Conservation (phyloP, 352 stramenopile species). For the Phytophthora citricola region DNA sequence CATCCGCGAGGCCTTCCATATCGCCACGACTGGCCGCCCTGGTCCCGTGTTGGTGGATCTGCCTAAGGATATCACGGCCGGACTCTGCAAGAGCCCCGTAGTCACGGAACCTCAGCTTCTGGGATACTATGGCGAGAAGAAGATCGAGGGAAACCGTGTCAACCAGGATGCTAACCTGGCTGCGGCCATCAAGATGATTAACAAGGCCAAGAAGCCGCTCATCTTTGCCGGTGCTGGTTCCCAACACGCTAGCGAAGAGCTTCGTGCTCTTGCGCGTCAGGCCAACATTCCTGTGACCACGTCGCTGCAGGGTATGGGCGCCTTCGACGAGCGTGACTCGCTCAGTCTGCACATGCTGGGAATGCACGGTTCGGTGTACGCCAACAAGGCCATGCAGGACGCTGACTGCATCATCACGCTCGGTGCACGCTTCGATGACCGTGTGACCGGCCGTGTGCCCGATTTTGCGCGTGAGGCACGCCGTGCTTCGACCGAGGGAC, state of each 20-base stretch:
- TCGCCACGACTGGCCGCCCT: constrained; percentile 93
- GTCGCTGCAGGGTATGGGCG: constrained; percentile 93
- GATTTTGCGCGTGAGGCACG: constrained; percentile 94
- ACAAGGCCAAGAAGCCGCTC: constrained; percentile 94
- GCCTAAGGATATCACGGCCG: constrained; percentile 94
- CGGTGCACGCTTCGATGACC: constrained; percentile 96
- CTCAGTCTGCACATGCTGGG: constrained; percentile 97
- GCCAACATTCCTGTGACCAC: constrained; percentile 96
- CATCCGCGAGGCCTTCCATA: constrained; percentile 96
- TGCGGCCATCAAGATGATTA: constrained; percentile 89
- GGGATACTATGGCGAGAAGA: constrained; percentile 88
- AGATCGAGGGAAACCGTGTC: constrained; percentile 80
- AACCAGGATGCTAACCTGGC: constrained; percentile 83
- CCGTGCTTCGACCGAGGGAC: constrained; percentile 90
- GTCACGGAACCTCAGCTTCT: constrained; percentile 80
- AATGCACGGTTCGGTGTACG: constrained; percentile 97
- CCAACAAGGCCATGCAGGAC: constrained; percentile 97
- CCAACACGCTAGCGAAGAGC: constrained; percentile 88
- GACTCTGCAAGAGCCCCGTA: constrained; percentile 75
- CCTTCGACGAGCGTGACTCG: constrained; percentile 94
- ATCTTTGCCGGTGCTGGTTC: constrained; percentile 95
- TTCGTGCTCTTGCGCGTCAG: constrained; percentile 91
- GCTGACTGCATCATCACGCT: constrained; percentile 95
- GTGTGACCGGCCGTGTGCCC: constrained; percentile 93
- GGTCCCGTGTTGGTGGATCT: constrained; percentile 96